Conservation (phyloP, 257 asterid species). For the Salvia miltiorrhiza region DNA sequence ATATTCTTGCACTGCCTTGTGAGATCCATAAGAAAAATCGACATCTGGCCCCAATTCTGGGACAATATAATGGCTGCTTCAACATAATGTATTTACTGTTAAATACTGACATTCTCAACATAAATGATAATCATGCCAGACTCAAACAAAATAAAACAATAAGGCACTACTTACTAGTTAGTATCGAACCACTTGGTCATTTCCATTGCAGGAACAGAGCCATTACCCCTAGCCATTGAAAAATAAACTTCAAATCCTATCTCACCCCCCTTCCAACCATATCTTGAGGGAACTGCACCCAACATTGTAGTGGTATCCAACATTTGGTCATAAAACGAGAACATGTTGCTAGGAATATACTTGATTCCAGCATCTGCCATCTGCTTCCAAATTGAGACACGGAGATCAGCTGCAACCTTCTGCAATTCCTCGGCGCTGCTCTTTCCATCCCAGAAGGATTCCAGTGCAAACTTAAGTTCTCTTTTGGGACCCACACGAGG, state of each 20-base stretch:
- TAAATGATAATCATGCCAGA: not conserved
- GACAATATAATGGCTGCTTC: slow-evolving; percentile 74
- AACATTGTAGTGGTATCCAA: slow-evolving; percentile 78
- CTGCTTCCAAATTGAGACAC: slow-evolving; percentile 73
- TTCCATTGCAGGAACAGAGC: slow-evolving; percentile 87
- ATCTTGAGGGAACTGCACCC: slow-evolving; percentile 82
- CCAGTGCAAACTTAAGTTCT: slow-evolving; percentile 77
- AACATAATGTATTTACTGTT: not conserved
- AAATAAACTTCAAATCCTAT: slow-evolving; percentile 62
- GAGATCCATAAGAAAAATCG: slow-evolving; percentile 69
- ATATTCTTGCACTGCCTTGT: slow-evolving; percentile 79
- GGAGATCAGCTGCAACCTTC: slow-evolving; percentile 57
- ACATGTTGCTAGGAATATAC: slow-evolving; percentile 82
- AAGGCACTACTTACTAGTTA: slow-evolving; percentile 64
- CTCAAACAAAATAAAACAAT: not conserved
- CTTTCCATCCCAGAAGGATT: slow-evolving; percentile 82
- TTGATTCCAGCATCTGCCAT: slow-evolving; percentile 82
- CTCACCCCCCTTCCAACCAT: slow-evolving; percentile 74
- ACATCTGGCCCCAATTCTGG: slow-evolving; percentile 76
- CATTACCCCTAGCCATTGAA: slow-evolving; percentile 94
- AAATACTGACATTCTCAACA: slow-evolving; percentile 2
- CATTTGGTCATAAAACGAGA: slow-evolving; percentile 81
- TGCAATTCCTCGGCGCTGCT: slow-evolving; percentile 64
- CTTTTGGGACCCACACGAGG: slow-evolving; percentile 66
- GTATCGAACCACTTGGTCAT: slow-evolving; percentile 96